Evolutionary conservation across 305 asterid species (phyloP).

Genomic region (Fraxinus sp.): DNA sequence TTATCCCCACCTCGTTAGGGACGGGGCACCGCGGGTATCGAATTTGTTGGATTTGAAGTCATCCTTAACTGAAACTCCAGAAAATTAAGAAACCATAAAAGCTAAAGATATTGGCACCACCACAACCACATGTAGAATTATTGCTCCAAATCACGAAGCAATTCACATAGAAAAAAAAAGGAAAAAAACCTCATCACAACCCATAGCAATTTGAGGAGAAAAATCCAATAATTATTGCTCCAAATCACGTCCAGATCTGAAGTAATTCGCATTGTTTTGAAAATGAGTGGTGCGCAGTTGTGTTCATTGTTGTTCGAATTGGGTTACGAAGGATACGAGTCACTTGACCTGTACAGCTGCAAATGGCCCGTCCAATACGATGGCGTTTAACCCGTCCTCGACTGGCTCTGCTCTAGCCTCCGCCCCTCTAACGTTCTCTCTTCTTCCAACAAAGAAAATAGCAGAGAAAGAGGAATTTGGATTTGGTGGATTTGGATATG

Average conservation of each 20-base stretch:
- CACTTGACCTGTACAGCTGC: slow-evolving; percentile 82
- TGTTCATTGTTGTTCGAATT: slow-evolving; percentile 73
- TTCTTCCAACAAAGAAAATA: slow-evolving; percentile 19
- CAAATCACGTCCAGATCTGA: slow-evolving; percentile 41
- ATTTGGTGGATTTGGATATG: too few species aligned
- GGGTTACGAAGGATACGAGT: slow-evolving; percentile 65
- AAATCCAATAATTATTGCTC: neutral
- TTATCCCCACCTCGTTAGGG: too few species aligned
- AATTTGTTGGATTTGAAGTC: too few species aligned
- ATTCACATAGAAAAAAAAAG: neutral
- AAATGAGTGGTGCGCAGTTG: slow-evolving; percentile 65
- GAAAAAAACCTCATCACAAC: neutral
- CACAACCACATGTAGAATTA: too few species aligned
- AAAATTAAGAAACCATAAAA: too few species aligned
- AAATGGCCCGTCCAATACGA: slow-evolving; percentile 92
- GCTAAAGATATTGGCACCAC: too few species aligned
- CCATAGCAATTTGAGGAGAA: neutral
- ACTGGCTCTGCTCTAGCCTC: slow-evolving; percentile 81
- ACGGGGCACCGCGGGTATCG: too few species aligned
- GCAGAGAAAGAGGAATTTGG: too few species aligned
- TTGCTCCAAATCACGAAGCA: too few species aligned
- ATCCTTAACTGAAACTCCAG: too few species aligned
- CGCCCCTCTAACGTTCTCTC: slow-evolving; percentile 93
- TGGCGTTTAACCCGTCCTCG: slow-evolving; percentile 59
- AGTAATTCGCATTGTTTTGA: slow-evolving; percentile 29